A percentile compares a stretch with the other conserved stretches of the same genome.
These are phyloP conservation scores for Calonectria henricotiae DNA, from an alignment of 2,329 filamentous ascomycete species.

Conservation along the genomic window DNA sequence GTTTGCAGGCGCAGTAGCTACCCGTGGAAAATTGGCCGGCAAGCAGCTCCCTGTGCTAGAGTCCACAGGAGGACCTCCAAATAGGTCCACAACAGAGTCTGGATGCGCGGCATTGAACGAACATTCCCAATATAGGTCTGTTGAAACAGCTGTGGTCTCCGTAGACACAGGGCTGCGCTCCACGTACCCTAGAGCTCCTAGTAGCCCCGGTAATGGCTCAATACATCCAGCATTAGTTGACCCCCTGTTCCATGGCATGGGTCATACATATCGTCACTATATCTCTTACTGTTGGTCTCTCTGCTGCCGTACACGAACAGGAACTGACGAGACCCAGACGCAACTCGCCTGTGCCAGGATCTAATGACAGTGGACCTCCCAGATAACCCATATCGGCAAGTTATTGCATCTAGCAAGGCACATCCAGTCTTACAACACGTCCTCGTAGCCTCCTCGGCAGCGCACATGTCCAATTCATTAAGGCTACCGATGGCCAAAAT, in stretches of 20 bases:
- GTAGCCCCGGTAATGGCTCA: slow-evolving; percentile 4
- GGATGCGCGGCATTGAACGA: slow-evolving; percentile 11
- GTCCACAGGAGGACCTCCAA: not conserved
- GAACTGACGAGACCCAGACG: slow-evolving; percentile 56
- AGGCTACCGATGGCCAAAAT: slow-evolving; percentile 30
- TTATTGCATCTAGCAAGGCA: slow-evolving; percentile 60
- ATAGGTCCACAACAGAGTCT: slow-evolving; percentile 11
- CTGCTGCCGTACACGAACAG: not conserved
- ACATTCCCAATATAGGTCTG: slow-evolving; percentile 32
- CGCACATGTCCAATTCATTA: slow-evolving; percentile 62
- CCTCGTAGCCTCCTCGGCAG: slow-evolving; percentile 65
- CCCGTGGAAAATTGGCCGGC: slow-evolving; percentile 61
- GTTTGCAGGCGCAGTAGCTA: slow-evolving; percentile 67
- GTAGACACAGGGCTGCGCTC: slow-evolving; percentile 38
- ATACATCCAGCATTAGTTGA: slow-evolving; percentile 61
- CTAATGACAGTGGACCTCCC: slow-evolving; percentile 65
- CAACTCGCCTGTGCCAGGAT: slow-evolving; percentile 67
- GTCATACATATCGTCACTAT: slow-evolving; percentile 63
- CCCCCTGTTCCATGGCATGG: slow-evolving; percentile 68
- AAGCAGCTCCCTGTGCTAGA: slow-evolving; percentile 47
- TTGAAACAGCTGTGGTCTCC: not conserved
- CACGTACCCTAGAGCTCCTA: not conserved
- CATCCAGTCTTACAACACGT: slow-evolving; percentile 64
- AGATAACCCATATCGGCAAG: slow-evolving; percentile 64
- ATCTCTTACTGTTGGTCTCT: slow-evolving; percentile 59